These are phyloP conservation scores for Alternaria arborescens DNA, from an alignment of 2,329 filamentous ascomycete species.

Conservation along the genomic window DNA sequence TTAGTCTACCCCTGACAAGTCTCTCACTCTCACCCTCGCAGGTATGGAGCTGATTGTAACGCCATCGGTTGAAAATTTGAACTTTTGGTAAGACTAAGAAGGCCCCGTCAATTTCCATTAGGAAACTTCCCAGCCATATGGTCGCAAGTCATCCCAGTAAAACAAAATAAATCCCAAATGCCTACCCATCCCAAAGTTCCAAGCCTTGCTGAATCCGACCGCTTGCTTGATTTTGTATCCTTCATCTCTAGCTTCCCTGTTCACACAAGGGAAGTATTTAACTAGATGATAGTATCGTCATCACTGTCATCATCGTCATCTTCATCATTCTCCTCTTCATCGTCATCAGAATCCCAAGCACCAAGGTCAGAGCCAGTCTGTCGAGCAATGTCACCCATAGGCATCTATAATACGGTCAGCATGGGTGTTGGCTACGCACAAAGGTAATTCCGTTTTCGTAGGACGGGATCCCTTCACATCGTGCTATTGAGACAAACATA, in stretches of 20 bases:
- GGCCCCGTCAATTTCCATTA: neutral
- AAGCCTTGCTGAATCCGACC: neutral
- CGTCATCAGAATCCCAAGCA: conserved; percentile 22
- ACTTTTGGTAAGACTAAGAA: neutral
- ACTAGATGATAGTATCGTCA: conserved; percentile 45
- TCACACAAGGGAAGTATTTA: neutral
- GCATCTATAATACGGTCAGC: conserved; percentile 20
- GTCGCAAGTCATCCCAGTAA: neutral
- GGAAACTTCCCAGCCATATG: neutral
- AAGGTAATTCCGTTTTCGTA: neutral
- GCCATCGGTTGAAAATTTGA: neutral
- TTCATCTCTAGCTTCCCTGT: neutral
- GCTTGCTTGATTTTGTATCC: neutral
- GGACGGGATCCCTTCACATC: no score
- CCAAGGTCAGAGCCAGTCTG: conserved; percentile 7
- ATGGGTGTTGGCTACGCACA: neutral
- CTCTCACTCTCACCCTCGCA: neutral
- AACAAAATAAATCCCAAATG: neutral
- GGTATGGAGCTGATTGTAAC: neutral
- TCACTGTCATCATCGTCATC: conserved; percentile 51
- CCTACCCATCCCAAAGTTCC: neutral
- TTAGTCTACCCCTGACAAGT: conserved; percentile 16
- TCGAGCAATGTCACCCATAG: conserved; percentile 16
- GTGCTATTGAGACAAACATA: conserved; percentile 20
- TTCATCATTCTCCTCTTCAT: conserved; percentile 55